Evolutionary conservation across 2,329 filamentous ascomycete species (phyloP).

Genomic region (Nemania sp.): DNA sequence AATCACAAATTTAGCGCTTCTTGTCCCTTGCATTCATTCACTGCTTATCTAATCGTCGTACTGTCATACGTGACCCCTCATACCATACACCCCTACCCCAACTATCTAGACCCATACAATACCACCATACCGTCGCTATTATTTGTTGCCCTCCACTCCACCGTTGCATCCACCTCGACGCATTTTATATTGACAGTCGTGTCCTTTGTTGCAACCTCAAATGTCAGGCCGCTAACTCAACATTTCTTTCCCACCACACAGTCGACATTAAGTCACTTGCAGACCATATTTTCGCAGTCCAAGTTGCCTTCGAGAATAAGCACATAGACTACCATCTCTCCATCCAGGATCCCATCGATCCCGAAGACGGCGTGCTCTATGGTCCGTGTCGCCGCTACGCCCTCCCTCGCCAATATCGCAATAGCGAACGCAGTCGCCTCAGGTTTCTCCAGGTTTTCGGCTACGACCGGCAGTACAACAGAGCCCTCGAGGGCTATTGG

Average conservation of each 20-base stretch:
- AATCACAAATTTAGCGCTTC: background rate
- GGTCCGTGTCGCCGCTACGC: conserved; percentile 45
- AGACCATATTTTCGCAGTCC: conserved; percentile 38
- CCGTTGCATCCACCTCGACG: background rate
- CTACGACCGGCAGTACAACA: conserved; percentile 44
- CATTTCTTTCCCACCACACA: conserved; percentile 3
- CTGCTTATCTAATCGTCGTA: background rate
- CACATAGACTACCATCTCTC: conserved; percentile 36
- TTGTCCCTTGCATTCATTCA: background rate
- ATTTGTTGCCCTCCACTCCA: conserved; percentile 3
- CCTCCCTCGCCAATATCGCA: conserved; percentile 41
- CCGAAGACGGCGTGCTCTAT: conserved; percentile 13
- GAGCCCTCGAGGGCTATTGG: conserved; percentile 39
- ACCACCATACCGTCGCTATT: background rate
- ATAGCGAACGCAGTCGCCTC: conserved; percentile 55
- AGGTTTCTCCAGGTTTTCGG: conserved; percentile 56
- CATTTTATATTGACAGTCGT: background rate
- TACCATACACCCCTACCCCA: background rate
- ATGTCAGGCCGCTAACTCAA: conserved; percentile 44
- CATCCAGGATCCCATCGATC: conserved; percentile 25
- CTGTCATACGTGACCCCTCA: background rate
- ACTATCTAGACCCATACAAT: too few species aligned
- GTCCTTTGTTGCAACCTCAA: conserved; percentile 30
- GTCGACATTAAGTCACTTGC: conserved; percentile 39
- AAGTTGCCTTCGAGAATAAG: conserved; percentile 37